Conservation (phyloP, 176 grass and related monocot species). For the Cocos nucifera region DNA sequence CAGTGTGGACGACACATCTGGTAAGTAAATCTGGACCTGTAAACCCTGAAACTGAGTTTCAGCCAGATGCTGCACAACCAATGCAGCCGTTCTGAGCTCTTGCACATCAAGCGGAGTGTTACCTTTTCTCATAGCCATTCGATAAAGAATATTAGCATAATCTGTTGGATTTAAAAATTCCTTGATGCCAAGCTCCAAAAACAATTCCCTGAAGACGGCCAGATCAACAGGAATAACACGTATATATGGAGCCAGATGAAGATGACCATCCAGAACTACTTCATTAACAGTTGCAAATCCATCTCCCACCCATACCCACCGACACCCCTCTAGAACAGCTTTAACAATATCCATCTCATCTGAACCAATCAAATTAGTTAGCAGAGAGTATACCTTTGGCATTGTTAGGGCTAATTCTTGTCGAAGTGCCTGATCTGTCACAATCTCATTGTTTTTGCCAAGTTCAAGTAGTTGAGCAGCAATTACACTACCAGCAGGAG, state of each 20-base stretch:
- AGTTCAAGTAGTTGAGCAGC: constrained; percentile 94
- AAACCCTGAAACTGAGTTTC: constrained; percentile 77
- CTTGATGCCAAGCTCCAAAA: constrained; percentile 89
- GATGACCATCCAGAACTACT: constrained; percentile 88
- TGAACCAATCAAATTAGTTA: constrained; percentile 74
- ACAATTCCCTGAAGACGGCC: constrained; percentile 89
- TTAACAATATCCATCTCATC: constrained; percentile 99
- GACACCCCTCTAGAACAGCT: constrained; percentile 74
- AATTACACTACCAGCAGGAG: constrained; percentile 90
- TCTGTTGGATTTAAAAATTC: constrained; percentile 62
- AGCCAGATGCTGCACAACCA: constrained; percentile 83
- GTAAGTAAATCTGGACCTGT: constrained; percentile 73
- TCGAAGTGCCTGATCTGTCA: constrained; percentile 65
- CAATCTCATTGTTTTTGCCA: constrained; percentile 94
- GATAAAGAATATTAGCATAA: constrained; percentile 77
- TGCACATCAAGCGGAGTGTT: constrained; percentile 49
- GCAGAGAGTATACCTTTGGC: constrained; percentile 86
- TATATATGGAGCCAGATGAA: constrained; percentile 89
- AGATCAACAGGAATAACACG: constrained; percentile 93
- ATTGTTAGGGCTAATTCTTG: constrained; percentile 89
- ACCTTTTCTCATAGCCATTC: constrained; percentile 78
- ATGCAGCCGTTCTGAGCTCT: constrained; percentile 70
- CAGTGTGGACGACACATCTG: constrained; percentile 81
- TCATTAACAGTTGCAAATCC: constrained; percentile 86
- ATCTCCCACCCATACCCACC: constrained; percentile 99